Percentiles rank a stretch among this genome's conserved stretches.
These are phyloP conservation scores for Ajuga chamaepitys DNA, from an alignment of 257 asterid genomes.

Conservation along the genomic window DNA sequence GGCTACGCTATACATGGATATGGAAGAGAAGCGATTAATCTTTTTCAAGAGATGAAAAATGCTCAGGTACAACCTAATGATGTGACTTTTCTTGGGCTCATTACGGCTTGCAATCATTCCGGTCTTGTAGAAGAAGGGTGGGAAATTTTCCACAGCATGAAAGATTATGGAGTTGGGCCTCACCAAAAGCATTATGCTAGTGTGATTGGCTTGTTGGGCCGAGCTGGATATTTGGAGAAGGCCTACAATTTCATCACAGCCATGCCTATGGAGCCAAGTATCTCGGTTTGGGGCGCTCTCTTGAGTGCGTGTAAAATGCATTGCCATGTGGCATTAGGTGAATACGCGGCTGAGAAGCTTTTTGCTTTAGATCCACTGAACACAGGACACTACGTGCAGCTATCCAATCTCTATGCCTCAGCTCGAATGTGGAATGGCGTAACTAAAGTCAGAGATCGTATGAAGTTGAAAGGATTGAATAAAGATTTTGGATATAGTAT, in stretches of 20 bases:
- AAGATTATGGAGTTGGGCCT: slow-evolving; percentile 34
- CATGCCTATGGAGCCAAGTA: slow-evolving; percentile 45
- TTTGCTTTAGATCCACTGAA: slow-evolving; percentile 35
- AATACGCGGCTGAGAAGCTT: slow-evolving; percentile 45
- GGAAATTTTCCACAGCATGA: slow-evolving; percentile 49
- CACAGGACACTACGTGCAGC: slow-evolving; percentile 57
- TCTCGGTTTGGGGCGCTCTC: slow-evolving; percentile 69
- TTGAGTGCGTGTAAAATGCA: slow-evolving; percentile 51
- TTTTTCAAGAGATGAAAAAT: slow-evolving; percentile 38
- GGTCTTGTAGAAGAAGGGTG: slow-evolving; percentile 58
- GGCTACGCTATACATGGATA: slow-evolving; percentile 50
- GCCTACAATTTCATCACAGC: slow-evolving; percentile 36
- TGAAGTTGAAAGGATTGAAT: slow-evolving; percentile 38
- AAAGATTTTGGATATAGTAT: slow-evolving; percentile 43
- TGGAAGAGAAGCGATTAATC: slow-evolving; percentile 46
- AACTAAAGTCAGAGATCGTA: slow-evolving; percentile 32
- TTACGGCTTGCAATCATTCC: slow-evolving; percentile 57
- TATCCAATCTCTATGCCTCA: slow-evolving; percentile 62
- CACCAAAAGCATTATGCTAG: slow-evolving; percentile 42
- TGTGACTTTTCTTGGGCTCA: slow-evolving; percentile 53
- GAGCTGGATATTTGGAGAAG: slow-evolving; percentile 39
- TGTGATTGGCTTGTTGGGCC: slow-evolving; percentile 52
- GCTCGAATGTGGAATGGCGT: slow-evolving; percentile 48
- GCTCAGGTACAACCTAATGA: slow-evolving; percentile 36
- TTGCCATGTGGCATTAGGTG: slow-evolving; percentile 36